Conservation (phyloP, 1,284 basidiomycete species). For the Naganishia sp. region DNA sequence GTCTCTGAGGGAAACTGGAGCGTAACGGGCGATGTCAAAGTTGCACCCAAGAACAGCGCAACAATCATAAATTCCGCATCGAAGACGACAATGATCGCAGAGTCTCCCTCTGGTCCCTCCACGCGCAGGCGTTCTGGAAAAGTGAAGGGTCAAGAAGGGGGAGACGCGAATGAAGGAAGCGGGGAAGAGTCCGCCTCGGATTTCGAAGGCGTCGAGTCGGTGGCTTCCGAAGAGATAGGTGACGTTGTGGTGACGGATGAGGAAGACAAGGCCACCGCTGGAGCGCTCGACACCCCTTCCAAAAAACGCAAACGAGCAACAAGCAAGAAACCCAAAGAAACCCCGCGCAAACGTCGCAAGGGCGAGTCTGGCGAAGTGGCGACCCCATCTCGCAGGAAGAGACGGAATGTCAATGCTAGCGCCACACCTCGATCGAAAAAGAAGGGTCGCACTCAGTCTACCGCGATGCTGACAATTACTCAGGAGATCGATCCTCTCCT, state of each 20-base stretch:
- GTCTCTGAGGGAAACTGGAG: conserved; percentile 23
- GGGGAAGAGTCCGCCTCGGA: conserved; percentile 10
- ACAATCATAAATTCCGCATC: neutral
- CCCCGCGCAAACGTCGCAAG: conserved; percentile 30
- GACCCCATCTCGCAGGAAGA: conserved; percentile 12
- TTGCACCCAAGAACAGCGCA: conserved; percentile 10
- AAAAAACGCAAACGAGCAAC: conserved; percentile 24
- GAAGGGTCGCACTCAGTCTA: conserved; percentile 8
- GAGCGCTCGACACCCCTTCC: conserved; percentile 10
- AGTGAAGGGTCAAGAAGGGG: neutral
- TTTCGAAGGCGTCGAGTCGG: conserved; percentile 20
- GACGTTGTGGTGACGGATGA: conserved; percentile 20
- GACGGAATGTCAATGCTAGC: neutral
- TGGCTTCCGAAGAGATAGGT: conserved; percentile 27
- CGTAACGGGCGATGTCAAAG: conserved; percentile 35
- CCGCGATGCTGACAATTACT: conserved; percentile 21
- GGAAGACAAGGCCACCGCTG: neutral
- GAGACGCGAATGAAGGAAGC: conserved; percentile 9
- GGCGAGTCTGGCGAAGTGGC: conserved; percentile 11
- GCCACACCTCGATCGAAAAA: conserved; percentile 23
- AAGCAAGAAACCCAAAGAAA: conserved; percentile 25
- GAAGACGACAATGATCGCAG: conserved; percentile 34
- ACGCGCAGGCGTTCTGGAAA: neutral
- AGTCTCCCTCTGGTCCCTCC: conserved; percentile 21
- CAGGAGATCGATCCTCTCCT: conserved; percentile 44